phyloP scores from a whole-genome alignment of 768 basidiomycete species.

The Butyriboletus loyo region DNA sequence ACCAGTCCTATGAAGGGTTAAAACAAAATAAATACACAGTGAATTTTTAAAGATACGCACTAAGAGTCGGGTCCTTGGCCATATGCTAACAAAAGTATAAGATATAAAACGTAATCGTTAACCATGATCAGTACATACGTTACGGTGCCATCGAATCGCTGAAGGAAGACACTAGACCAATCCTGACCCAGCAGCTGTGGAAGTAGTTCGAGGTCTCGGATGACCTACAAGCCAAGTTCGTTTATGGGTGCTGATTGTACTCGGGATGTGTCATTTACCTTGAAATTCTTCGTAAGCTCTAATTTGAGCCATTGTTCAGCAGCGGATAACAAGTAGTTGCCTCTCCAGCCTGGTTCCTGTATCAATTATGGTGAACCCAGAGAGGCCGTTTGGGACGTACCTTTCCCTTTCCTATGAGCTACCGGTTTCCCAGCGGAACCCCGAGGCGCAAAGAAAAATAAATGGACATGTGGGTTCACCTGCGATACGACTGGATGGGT shows the following conservation, averaged over 20 bases:
- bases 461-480: constrained; percentile 87
- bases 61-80: constrained; percentile 78
- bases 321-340: constrained; percentile 89
- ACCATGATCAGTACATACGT: constrained; percentile 55
- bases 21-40: not conserved
- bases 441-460: constrained; percentile 92
- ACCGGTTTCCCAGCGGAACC: constrained; percentile 92
- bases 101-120: constrained; percentile 18
- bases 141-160: constrained; percentile 85
- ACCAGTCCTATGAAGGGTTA: constrained; percentile 61
- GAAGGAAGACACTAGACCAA: constrained; percentile 95
- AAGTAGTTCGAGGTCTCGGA: constrained; percentile 92
- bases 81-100: constrained; percentile 52
- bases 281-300: constrained; percentile 96
- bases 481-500: constrained; percentile 93
- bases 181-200: constrained; percentile 93
- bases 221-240: constrained; percentile 48
- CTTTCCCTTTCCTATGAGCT: constrained; percentile 91
- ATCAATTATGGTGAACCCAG: not conserved
- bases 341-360: constrained; percentile 74
- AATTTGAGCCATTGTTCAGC: constrained; percentile 94
- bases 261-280: constrained; percentile 37
- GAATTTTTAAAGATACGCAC: constrained; percentile 38
- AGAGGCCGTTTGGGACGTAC: constrained; percentile 29
- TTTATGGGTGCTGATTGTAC: not conserved